Evolutionary conservation across 768 basidiomycete species (phyloP).

Genomic region (Baorangia bicolor): DNA sequence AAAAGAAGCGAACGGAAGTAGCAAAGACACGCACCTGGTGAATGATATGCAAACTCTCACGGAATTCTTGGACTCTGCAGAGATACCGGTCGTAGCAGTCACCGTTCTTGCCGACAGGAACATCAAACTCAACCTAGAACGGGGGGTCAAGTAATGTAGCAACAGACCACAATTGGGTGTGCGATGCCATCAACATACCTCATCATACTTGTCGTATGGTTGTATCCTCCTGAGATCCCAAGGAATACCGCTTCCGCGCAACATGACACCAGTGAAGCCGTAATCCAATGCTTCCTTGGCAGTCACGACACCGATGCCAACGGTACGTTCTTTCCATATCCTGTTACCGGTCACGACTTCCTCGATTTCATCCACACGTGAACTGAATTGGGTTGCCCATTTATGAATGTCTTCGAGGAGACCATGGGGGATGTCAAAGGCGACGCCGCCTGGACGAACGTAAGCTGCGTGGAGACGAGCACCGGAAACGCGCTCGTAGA

Average conservation of each 20-base stretch:
- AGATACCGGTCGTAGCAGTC: conserved; percentile 98
- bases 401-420: conserved; percentile 97
- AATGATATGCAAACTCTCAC: conserved; percentile 90
- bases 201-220: conserved; percentile 96
- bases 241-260: conserved; percentile 87
- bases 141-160: background rate
- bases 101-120: conserved; percentile 95
- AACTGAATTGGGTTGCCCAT: conserved; percentile 94
- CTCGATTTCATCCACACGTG: conserved; percentile 94
- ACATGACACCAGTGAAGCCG: conserved; percentile 95
- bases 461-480: conserved; percentile 98
- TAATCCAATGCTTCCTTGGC: conserved; percentile 92
- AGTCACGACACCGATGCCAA: conserved; percentile 87
- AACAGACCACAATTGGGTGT: background rate
- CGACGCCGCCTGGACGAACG: conserved; percentile 95
- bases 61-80: conserved; percentile 97
- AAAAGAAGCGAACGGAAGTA: too few species aligned
- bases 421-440: conserved; percentile 97
- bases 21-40: conserved; percentile 48
- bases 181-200: conserved; percentile 46
- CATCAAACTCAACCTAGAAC: conserved; percentile 86
- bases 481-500: conserved; percentile 98
- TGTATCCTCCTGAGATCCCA: conserved; percentile 93
- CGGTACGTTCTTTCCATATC: conserved; percentile 95
- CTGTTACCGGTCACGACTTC: conserved; percentile 97